Percentiles rank a stretch among this genome's conserved stretches.
Conservation (phyloP, 345 rosid genomes). For the Rhizophora apiculata region DNA sequence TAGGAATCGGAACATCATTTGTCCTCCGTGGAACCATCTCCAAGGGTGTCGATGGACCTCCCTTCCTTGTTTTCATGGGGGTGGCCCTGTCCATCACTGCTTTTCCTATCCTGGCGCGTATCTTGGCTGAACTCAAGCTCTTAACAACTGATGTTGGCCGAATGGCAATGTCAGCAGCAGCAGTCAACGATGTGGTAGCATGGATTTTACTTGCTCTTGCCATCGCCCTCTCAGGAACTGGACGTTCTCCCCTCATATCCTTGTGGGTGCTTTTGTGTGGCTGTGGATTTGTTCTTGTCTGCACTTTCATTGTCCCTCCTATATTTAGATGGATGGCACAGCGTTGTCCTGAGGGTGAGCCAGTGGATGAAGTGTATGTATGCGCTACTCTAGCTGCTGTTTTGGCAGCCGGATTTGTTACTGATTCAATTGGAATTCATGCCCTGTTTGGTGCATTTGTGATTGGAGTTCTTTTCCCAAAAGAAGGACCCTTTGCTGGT, state of each 20-base stretch:
- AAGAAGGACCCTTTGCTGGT: slow-evolving; percentile 66
- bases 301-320: slow-evolving; percentile 38
- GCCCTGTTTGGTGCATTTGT: slow-evolving; percentile 81
- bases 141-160: slow-evolving; percentile 74
- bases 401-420: slow-evolving; percentile 55
- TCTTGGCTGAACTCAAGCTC: slow-evolving; percentile 79
- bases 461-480: slow-evolving; percentile 60
- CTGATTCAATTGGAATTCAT: slow-evolving; percentile 73
- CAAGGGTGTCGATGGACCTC: slow-evolving; percentile 33
- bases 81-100: slow-evolving; percentile 82
- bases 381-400: slow-evolving; percentile 57
- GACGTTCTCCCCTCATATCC: slow-evolving; percentile 50
- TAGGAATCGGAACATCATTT: slow-evolving; percentile 65
- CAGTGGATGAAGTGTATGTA: slow-evolving; percentile 58
- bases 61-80: slow-evolving; percentile 83
- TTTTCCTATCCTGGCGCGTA: slow-evolving; percentile 80
- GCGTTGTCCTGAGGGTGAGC: slow-evolving; percentile 77
- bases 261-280: slow-evolving; percentile 73
- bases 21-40: slow-evolving; percentile 43
- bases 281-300: slow-evolving; percentile 38
- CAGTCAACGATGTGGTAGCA: slow-evolving; percentile 71
- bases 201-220: slow-evolving; percentile 88
- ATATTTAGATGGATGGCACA: slow-evolving; percentile 53
- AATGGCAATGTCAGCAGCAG: slow-evolving; percentile 79
- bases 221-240: slow-evolving; percentile 55